Evolutionary conservation across 805 yeast species (phyloP), one percentile per base, ranked within the genome.

Genomic region (Hagleromyces aurorensis): DNA sequence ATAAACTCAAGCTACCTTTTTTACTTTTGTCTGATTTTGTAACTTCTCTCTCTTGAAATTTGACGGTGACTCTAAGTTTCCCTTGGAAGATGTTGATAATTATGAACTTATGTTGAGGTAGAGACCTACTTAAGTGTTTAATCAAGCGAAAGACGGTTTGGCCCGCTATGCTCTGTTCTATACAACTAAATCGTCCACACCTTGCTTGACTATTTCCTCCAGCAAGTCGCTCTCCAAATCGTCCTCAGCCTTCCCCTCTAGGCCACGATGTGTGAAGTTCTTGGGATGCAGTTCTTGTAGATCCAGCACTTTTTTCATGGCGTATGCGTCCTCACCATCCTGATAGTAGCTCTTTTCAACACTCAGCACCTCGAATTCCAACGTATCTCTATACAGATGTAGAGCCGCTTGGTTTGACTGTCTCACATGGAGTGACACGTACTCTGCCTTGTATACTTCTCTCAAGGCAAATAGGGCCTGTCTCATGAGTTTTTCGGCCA

Each of bases 1-100:
- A 86, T 83, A 83, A 82, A 83, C 68, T 75, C 94, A 72, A 78
- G 96, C 96, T 86, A 86, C 96, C 96, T 86, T 70, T 73, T 58
- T 65, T 62, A 62, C 63, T 65, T 63, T 67, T 71, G 47, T 72
- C 82, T 75, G 82, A 76, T 40, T 38, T 27, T 17, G 16, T 12
- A 28, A 21, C 16, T 12, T 20, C 18, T 16, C 19, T n/a, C n/a
- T 20, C 9, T 19, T 13, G 25, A 15, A 23, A n/a, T 22, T 13
- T 22, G 2, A 21, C 14, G 14, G 25, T 14, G 12, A 13, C n/a
- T 21, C n/a, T 28, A 19, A 7, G 12, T 21, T 3, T 13, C 22
- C 11, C 16, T 23, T 6, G 5, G 16, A 23, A 10, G 18, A 12
- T 11, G 10, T 4, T 23, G n/a, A 12, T 7, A n/a, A n/a, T n/a